These are phyloP conservation scores for Ascochyta pisi DNA, from an alignment of 2,329 filamentous ascomycete genomes.

Conservation along the genomic window DNA sequence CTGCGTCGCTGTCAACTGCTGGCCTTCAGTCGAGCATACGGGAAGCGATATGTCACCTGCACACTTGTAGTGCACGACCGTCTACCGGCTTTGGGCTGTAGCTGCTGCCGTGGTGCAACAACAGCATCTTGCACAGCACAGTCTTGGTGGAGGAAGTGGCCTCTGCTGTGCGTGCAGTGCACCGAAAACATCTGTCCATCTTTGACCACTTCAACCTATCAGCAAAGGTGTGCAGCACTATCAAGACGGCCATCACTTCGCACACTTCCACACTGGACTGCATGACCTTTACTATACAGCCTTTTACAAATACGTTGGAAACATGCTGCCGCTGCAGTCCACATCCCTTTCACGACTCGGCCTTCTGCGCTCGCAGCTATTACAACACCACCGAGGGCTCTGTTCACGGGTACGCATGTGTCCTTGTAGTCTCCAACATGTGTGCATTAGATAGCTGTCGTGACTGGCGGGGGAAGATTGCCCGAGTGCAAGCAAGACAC, in stretches of 20 bases:
- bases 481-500: conserved; percentile 2
- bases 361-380: not conserved
- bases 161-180: not conserved
- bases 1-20: conserved; percentile 1
- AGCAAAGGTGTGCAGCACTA: not conserved
- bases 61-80: not conserved
- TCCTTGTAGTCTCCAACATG: conserved; percentile 18
- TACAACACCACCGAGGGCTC: not conserved
- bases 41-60: conserved; percentile 8
- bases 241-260: conserved; percentile 3
- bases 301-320: not conserved
- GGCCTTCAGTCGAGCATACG: conserved; percentile 1
- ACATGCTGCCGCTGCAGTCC: not conserved
- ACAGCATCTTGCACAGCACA: conserved; percentile 4
- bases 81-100: conserved; percentile 1
- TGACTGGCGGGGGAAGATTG: conserved; percentile 21
- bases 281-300: conserved; percentile 2
- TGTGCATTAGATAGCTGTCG: conserved; percentile 36
- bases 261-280: not conserved
- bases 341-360: conserved; percentile 2
- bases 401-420: conserved; percentile 5
- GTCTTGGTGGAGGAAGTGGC: not conserved
- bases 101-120: conserved; percentile 8
- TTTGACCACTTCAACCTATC: not conserved
- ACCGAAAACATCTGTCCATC: not conserved